phyloP scores from a whole-genome alignment of 352 stramenopile species.

The Plasmopara viticola region DNA sequence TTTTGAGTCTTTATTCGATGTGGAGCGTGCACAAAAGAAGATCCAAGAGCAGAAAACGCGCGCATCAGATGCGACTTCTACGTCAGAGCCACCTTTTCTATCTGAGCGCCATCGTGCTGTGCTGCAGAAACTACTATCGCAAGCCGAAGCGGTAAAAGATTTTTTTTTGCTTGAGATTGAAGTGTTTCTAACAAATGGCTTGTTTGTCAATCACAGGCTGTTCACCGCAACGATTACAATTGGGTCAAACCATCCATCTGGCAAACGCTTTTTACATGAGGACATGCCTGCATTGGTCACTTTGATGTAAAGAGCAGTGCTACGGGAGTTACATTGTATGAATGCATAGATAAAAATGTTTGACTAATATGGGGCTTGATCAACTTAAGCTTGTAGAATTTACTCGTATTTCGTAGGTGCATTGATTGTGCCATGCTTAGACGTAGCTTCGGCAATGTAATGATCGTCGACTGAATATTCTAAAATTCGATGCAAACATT shows the following conservation, averaged over 20 bases:
- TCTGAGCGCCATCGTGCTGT: conserved; percentile 63
- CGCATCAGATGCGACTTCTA: conserved; percentile 16
- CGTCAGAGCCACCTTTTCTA: conserved; percentile 38
- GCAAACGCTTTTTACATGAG: conserved; percentile 77
- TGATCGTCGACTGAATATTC: no score
- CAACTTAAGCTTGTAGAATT: no score
- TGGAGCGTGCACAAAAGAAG: conserved; percentile 85
- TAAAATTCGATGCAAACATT: no score
- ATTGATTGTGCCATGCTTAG: no score
- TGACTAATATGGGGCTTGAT: no score
- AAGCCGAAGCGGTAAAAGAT: conserved; percentile 55
- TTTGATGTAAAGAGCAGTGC: neutral
- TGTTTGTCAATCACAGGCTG: conserved; percentile 29
- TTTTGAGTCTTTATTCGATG: conserved; percentile 94
- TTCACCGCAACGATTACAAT: conserved; percentile 90
- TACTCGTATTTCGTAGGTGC: no score
- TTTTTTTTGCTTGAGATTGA: neutral
- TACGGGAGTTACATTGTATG: neutral
- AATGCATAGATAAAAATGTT: no score
- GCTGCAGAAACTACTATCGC: conserved; percentile 68
- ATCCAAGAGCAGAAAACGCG: conserved; percentile 61
- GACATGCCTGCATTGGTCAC: conserved; percentile 3
- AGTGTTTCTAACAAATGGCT: neutral
- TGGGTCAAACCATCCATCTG: conserved; percentile 90
- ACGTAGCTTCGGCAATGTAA: no score